phyloP scores from a whole-genome alignment of 208 protist genomes.

The Trypanosoma lewisi region DNA sequence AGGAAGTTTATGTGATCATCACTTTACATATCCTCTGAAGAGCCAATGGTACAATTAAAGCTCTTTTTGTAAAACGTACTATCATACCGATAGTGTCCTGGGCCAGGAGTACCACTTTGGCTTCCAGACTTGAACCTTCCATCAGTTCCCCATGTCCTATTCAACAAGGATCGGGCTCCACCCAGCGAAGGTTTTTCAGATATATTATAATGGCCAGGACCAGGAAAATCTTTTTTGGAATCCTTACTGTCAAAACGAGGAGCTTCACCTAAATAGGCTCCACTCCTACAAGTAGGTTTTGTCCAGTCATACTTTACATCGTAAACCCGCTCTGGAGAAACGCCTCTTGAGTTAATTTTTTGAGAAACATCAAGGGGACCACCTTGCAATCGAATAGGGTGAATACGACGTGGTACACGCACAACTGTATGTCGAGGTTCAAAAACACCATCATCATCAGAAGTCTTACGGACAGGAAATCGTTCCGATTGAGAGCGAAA shows the following conservation, averaged over 20 bases:
- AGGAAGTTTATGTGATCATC: background rate
- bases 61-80: constrained; percentile 81
- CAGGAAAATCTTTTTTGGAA: constrained; percentile 10
- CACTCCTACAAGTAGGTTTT: constrained; percentile 48
- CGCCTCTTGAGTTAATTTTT: constrained; percentile 22
- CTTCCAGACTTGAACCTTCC: constrained; percentile 45
- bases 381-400: constrained; percentile 13
- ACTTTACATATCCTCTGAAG: constrained; percentile 22
- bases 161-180: constrained; percentile 7
- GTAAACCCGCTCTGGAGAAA: constrained; percentile 37
- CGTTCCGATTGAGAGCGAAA: constrained; percentile 66
- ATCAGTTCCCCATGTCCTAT: constrained; percentile 59
- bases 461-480: constrained; percentile 35
- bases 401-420: constrained; percentile 24
- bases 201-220: constrained; percentile 55
- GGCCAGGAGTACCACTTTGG: constrained; percentile 27
- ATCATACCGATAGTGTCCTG: constrained; percentile 62
- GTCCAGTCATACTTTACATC: constrained; percentile 71
- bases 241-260: constrained; percentile 20
- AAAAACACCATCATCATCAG: constrained; percentile 6
- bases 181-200: constrained; percentile 1
- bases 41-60: constrained; percentile 77
- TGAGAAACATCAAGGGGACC: constrained; percentile 28
- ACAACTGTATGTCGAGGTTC: constrained; percentile 21
- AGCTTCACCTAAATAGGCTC: constrained; percentile 52